Evolutionary conservation across 805 yeast genomes (phyloP).

Genomic region (Saccharomycopsis synnaedendra): DNA sequence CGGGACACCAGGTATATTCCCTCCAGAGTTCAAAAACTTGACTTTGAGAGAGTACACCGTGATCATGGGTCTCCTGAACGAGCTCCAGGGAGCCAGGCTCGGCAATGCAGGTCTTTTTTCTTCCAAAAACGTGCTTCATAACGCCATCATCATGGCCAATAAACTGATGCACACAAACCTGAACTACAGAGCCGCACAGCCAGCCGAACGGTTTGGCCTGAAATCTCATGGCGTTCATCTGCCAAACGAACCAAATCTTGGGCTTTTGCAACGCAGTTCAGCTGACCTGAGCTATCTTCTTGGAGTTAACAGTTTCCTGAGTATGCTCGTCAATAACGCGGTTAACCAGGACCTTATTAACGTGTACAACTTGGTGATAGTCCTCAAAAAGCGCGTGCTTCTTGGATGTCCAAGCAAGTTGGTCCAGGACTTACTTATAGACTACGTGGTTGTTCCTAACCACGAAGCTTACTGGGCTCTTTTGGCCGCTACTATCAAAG

Average conservation of each 20-base stretch:
- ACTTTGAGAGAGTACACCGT: conserved; percentile 16
- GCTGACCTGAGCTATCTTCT: conserved; percentile 14
- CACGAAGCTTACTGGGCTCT: conserved; percentile 33
- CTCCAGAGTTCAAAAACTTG: conserved; percentile 19
- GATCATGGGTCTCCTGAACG: conserved; percentile 19
- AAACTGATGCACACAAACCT: conserved; percentile 25
- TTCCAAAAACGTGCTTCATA: conserved; percentile 32
- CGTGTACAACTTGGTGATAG: conserved; percentile 25
- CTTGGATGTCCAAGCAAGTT: conserved; percentile 39
- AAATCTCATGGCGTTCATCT: conserved; percentile 17
- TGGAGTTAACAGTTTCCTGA: conserved; percentile 14
- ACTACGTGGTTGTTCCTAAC: conserved; percentile 33
- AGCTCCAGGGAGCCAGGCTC: conserved; percentile 20
- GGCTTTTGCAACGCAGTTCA: conserved; percentile 15
- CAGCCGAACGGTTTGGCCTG: conserved; percentile 11
- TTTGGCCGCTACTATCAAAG: conserved; percentile 34
- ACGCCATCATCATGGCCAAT: conserved; percentile 41
- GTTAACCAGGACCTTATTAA: conserved; percentile 19
- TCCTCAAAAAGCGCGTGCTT: conserved; percentile 37
- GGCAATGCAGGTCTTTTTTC: conserved; percentile 18
- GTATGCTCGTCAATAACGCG: conserved; percentile 16
- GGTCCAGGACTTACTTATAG: conserved; percentile 35
- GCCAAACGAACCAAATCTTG: conserved; percentile 16
- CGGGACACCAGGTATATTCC: conserved; percentile 20
- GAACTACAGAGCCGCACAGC: conserved; percentile 2